Conservation (phyloP, 257 asterid genomes). For the Solanum sitiens region DNA sequence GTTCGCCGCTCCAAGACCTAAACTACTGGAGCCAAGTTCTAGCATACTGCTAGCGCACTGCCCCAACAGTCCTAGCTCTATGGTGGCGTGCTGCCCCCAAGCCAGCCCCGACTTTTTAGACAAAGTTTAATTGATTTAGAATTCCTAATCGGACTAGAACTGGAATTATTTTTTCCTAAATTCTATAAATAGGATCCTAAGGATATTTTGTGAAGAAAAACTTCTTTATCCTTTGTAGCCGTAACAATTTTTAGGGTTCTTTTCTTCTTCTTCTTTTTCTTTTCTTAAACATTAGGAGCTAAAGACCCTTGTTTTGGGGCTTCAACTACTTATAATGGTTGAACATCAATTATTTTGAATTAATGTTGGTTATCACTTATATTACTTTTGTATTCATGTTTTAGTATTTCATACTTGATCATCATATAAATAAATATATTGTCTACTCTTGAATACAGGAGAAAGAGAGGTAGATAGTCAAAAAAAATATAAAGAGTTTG, state of each 20-base stretch:
- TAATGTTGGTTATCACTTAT: neutral
- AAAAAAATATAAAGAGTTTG: neutral
- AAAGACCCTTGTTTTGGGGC: neutral
- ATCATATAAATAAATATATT: neutral
- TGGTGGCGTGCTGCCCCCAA: fast-evolving
- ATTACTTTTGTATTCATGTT: neutral
- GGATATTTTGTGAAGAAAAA: neutral
- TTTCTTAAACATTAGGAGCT: neutral
- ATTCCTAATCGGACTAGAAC: neutral
- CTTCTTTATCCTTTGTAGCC: neutral
- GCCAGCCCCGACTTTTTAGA: neutral
- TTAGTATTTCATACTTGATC: neutral
- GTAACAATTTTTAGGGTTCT: too few relatives aligned
- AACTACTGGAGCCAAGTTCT: neutral
- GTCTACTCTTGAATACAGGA: neutral
- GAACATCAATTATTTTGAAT: too few relatives aligned
- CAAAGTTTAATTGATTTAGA: neutral
- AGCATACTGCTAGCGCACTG: neutral
- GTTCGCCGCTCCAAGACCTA: neutral
- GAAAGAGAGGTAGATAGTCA: too few relatives aligned
- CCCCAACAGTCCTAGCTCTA: neutral
- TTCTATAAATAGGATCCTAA: neutral
- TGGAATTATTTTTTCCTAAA: neutral
- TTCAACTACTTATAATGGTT: too few relatives aligned
- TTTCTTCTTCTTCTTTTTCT: too few relatives aligned